A percentile compares a stretch with the other conserved stretches of the same genome.
phyloP scores from a whole-genome alignment of 2,329 filamentous ascomycete species.

The Aspergillus neotritici region DNA sequence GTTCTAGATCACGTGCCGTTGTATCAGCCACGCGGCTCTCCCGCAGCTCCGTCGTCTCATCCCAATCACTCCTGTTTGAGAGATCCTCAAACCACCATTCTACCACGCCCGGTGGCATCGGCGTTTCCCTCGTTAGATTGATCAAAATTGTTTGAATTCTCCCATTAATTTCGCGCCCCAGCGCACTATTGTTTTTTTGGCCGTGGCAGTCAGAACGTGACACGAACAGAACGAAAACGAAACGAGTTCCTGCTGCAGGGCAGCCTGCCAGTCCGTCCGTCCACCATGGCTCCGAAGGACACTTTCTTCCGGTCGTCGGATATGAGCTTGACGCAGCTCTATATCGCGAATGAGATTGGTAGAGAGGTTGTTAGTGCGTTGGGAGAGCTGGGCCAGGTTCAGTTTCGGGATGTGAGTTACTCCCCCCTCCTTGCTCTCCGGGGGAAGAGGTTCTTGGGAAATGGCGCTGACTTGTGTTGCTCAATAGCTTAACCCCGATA shows the following conservation, averaged over 20 bases:
- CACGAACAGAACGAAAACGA: too few species aligned
- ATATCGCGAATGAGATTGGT: constrained; percentile 98
- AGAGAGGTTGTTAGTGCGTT: constrained; percentile 94
- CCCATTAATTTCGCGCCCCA: too few species aligned
- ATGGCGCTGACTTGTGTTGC: constrained; percentile 15
- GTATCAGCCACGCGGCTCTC: constrained; percentile 18
- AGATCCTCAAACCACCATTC: not conserved
- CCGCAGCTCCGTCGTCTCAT: constrained; percentile 1
- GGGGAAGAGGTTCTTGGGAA: not conserved
- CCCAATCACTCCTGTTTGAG: not conserved
- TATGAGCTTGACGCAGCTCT: constrained; percentile 99
- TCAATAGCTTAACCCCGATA: constrained; percentile 78
- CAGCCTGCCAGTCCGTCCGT: constrained; percentile 17
- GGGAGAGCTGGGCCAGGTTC: constrained; percentile 90
- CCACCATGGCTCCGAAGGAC: constrained; percentile 64
- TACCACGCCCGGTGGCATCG: constrained; percentile 5
- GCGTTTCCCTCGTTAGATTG: constrained; percentile 4
- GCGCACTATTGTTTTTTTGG: too few species aligned
- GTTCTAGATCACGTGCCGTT: constrained; percentile 12
- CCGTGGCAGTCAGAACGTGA: too few species aligned
- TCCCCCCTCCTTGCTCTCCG: not conserved
- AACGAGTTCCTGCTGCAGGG: constrained; percentile 6
- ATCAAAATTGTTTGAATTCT: too few species aligned
- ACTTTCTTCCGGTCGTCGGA: constrained; percentile 99
- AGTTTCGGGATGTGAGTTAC: constrained; percentile 85